A percentile compares a stretch with the other conserved stretches of the same genome.
phyloP scores from a whole-genome alignment of 306 rosid genomes.

The Calophaca sinica region DNA sequence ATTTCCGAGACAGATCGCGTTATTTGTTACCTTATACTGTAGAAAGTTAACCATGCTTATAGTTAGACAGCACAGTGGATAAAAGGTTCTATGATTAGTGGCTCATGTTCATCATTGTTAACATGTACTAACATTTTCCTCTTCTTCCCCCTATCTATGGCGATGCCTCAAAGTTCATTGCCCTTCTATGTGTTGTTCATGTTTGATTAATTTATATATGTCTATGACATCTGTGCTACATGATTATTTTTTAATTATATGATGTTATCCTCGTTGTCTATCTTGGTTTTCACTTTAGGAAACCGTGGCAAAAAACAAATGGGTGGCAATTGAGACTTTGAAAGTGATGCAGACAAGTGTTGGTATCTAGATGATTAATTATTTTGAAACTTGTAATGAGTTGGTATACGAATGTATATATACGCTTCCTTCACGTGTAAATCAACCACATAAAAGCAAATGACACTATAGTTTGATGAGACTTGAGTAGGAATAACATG shows the following conservation, averaged over 20 bases:
- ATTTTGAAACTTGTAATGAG: conserved; percentile 37
- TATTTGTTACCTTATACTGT: no score
- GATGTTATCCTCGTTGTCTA: no score
- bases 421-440: no score
- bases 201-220: neutral
- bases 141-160: conserved; percentile 4
- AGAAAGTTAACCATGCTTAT: no score
- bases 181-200: neutral
- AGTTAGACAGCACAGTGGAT: no score
- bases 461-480: no score
- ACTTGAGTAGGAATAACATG: no score
- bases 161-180: neutral
- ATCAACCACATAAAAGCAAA: no score
- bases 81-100: no score
- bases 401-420: neutral
- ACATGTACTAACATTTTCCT: neutral
- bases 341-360: neutral
- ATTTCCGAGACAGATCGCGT: no score
- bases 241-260: no score
- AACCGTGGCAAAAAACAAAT: conserved; percentile 41
- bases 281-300: conserved; percentile 61
- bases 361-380: neutral
- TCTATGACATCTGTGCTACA: neutral
- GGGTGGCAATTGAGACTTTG: conserved; percentile 38
- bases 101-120: no score